Base-by-base conservation (phyloP, 176 grass and related monocot genomes). In the Avena sativa region DNA sequence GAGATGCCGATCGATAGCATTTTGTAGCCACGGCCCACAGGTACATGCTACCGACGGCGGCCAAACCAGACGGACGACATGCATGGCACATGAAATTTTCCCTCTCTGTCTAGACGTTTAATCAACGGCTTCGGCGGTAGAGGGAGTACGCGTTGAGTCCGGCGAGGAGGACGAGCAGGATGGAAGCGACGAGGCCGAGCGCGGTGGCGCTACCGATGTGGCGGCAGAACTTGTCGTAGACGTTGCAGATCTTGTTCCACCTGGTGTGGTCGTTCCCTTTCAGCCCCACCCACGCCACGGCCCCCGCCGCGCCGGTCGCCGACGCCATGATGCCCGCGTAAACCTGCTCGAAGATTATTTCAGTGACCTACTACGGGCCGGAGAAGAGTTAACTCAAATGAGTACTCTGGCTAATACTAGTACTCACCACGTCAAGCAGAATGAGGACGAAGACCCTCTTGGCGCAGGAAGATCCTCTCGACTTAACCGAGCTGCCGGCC, bases 211-310 rank as follows among this genome's bases (percentile, higher is more conserved):
- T 36, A 11, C 89, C 95, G 8, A 90, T 75, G 58, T 93, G 85
- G 12, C 80, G 85, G 77, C 95, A 98, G 61, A 93, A 98, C 19
- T 90, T 95, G 64, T 78, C 83, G 59, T 90, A 95, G 40, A 46
- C 1, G 76, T 83, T 52, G 86, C 95, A 98, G 19, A 98, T 71
- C 83, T 95, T 89, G 67, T 9, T 78, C 95, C 95, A 98, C 10
- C 30, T 16, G 0, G 85, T 86, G 78, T 98, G 91, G 3, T 89
- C 79, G 86, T 98, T 95, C 3, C 95, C 95, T 68, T 90, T 95
- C 12, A 93, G 56, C 2, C 89, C 95, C 12, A 93, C 8, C 86
- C 94, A 98, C 14, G 95, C 95, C 28, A 98, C 47, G 0, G 83
- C 85, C 2, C 86, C 93, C 0, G 55, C 87, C 1, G 91, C n/a